Evolutionary conservation across 306 rosid genomes (phyloP).

Genomic region (Prunus fruticosa): DNA sequence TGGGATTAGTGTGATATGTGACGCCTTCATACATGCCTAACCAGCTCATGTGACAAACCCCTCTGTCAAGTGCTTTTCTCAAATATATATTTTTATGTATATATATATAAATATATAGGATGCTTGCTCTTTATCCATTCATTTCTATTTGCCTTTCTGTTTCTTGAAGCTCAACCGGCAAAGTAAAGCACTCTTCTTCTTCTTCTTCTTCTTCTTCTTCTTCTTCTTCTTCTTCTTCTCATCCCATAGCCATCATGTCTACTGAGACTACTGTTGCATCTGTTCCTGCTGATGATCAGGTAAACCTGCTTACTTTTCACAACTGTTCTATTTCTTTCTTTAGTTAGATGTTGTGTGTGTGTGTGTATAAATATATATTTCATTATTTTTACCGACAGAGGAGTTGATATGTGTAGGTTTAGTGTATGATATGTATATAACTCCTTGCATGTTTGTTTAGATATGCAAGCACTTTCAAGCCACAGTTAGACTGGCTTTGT

Average conservation of each 20-base stretch:
- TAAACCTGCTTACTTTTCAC: background rate
- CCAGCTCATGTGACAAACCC: conserved; percentile 14
- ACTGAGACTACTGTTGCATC: background rate
- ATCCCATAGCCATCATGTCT: conserved; percentile 15
- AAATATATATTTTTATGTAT: background rate
- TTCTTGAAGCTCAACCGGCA: background rate
- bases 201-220: background rate
- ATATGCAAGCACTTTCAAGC: no score
- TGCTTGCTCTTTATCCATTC: conserved; percentile 2
- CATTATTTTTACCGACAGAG: no score
- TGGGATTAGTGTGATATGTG: background rate
- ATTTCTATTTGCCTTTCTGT: conserved; percentile 8
- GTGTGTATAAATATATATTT: no score
- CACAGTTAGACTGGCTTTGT: no score
- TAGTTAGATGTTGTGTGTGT: background rate
- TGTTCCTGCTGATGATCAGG: conserved; percentile 2
- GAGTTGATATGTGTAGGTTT: no score
- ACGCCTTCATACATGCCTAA: background rate
- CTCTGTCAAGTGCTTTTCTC: conserved; percentile 15
- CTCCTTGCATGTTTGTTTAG: no score
- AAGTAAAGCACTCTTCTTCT: background rate
- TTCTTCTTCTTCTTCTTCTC: background rate
- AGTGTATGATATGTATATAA: no score
- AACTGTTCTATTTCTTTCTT: background rate
- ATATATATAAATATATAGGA: no score